phyloP scores from a whole-genome alignment of 106 monocot genomes.

The Allium sativum region DNA sequence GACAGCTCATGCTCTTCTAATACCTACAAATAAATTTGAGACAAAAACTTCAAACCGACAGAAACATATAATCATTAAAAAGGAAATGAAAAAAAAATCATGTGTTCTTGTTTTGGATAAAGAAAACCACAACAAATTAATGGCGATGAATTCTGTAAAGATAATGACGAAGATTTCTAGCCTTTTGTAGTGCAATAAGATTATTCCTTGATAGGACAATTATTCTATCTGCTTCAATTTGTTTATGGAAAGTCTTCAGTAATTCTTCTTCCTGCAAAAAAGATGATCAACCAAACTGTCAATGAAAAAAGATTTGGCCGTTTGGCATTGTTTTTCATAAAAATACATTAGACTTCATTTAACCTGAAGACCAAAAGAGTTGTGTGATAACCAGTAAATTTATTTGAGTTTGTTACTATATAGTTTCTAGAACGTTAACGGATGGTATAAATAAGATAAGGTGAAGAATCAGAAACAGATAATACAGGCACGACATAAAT shows the following conservation, averaged over 20 bases:
- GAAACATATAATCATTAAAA: background rate
- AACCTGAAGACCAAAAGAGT: background rate
- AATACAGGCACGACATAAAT: too few relatives aligned
- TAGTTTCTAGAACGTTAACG: too few relatives aligned
- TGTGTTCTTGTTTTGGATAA: too few relatives aligned
- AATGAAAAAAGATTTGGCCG: too few relatives aligned
- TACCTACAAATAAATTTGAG: constrained; percentile 31
- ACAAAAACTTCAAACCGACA: background rate
- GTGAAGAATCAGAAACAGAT: too few relatives aligned
- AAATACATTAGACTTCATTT: too few relatives aligned
- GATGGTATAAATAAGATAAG: too few relatives aligned
- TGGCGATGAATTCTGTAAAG: background rate
- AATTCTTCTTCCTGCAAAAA: constrained; percentile 72
- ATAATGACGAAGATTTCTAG: background rate
- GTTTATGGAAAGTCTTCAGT: constrained; percentile 56
- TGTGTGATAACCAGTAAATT: too few relatives aligned
- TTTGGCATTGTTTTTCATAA: too few relatives aligned
- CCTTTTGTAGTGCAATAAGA: constrained; percentile 47
- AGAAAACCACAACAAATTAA: background rate
- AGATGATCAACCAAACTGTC: too few relatives aligned
- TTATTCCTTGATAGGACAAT: constrained; percentile 80
- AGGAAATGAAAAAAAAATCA: background rate
- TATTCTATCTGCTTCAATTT: constrained; percentile 83
- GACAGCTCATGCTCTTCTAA: constrained; percentile 71
- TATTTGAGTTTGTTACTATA: too few relatives aligned